Base-by-base conservation (phyloP, 192 early-diverging fungal genomes). In the Allomyces macrogynus region DNA sequence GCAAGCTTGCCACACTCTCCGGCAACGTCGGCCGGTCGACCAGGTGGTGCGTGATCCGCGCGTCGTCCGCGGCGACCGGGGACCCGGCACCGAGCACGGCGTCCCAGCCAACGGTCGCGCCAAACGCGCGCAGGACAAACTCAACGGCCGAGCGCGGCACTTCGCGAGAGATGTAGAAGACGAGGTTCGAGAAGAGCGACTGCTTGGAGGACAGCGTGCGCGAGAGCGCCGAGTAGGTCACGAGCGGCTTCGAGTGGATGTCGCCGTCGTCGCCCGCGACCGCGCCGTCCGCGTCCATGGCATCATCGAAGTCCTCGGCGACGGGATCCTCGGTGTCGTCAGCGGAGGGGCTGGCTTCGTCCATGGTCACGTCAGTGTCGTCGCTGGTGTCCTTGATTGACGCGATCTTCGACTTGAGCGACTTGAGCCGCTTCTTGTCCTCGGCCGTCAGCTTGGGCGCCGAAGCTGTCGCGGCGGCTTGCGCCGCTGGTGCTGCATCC, bases 61-160 rank as follows among this genome's bases (percentile, higher is more conserved):
- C 76, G 71, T 96, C 89, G 63, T 80, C 81, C 67, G 89, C 89
- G 5, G 75, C 69, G 66, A 81, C 89, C 3, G 89, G 86, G 8
- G 92, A 88, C 20, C 89, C 89, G 65, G 78, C 77, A 43, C 87
- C 90, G 3, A 86, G 77, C 0, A 86, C 79, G 7, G 70, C 60
- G 68, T 91, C 89, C 95, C 95, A 98, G 43, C 90, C 89, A 32
- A 92, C 85, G 60, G 86, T 75, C 49, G 88, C 93, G 24, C 95
- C 95, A 72, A 87, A 85, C n/a, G 89, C 77, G 23, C 86, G 85
- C 66, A 99, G 79, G 40, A 94, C 79, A 77, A 96, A 95, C 73
- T 92, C 89, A 27, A 96, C 82, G 61, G 91, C 86, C 74, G 90
- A 84, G 27, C 89, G 86, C 10, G 95, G 95, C 12, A 92, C 89